Evolutionary conservation across 208 protist species (phyloP).

Genomic region (Crithidia sp.): DNA sequence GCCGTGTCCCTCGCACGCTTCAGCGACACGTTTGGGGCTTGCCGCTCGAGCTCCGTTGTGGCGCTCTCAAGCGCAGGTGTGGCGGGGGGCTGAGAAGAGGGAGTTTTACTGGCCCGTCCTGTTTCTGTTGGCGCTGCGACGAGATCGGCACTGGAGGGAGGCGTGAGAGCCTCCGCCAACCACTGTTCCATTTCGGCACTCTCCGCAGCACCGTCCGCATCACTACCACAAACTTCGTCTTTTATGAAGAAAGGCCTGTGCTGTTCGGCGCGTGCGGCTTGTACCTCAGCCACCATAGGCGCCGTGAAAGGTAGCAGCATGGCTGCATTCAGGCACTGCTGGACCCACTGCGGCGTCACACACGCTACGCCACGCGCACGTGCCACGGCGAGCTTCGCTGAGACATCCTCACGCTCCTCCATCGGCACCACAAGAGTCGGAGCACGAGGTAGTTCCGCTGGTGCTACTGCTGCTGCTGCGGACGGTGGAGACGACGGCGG

Average conservation of each 20-base stretch:
- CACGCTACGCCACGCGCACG: conserved; percentile 35
- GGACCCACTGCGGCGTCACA: conserved; percentile 67
- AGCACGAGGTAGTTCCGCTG: neutral
- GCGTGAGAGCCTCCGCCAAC: neutral
- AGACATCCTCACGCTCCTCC: neutral
- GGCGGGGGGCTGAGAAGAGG: too few species aligned
- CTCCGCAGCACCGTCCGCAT: too few species aligned
- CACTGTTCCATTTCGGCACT: neutral
- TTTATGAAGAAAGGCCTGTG: too few species aligned
- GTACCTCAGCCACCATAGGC: too few species aligned
- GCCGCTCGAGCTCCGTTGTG: neutral
- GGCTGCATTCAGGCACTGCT: conserved; percentile 45
- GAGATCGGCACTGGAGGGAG: too few species aligned
- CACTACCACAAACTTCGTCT: too few species aligned
- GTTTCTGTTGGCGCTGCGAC: too few species aligned
- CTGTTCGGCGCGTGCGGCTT: too few species aligned
- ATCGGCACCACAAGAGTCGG: neutral
- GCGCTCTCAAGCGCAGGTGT: too few species aligned
- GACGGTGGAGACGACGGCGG: neutral
- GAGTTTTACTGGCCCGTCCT: too few species aligned
- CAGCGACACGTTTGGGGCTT: neutral
- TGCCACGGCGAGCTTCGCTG: conserved; percentile 46
- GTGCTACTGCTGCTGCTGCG: neutral
- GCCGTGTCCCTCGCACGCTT: too few species aligned
- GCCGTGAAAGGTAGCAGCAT: conserved; percentile 10